Conservation (phyloP, 2,329 filamentous ascomycete genomes). For the Capronia coronata region DNA sequence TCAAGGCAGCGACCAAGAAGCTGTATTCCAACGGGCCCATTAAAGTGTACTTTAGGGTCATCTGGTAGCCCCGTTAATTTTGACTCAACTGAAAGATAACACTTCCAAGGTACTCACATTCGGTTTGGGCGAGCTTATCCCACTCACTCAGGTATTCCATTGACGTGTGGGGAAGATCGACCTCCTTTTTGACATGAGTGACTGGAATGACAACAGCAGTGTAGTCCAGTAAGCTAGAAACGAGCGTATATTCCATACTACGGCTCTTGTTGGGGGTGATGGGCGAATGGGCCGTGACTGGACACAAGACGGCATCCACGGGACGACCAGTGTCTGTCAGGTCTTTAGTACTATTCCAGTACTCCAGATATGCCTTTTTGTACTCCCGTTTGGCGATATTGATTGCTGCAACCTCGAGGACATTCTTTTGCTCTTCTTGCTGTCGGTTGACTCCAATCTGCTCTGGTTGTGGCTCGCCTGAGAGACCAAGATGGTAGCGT, state of each 20-base stretch:
- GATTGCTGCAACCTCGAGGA: background rate
- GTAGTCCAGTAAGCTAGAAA: background rate
- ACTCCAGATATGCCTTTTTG: background rate
- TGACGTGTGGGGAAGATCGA: too few relatives aligned
- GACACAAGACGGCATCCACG: background rate
- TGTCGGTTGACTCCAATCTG: background rate
- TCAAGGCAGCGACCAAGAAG: background rate
- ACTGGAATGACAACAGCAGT: background rate
- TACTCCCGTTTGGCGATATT: background rate
- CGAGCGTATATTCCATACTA: background rate
- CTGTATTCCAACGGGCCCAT: background rate
- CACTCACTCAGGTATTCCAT: background rate
- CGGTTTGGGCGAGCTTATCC: background rate
- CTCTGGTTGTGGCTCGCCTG: background rate
- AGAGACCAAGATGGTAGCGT: background rate
- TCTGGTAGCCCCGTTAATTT: background rate
- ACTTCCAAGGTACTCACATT: too few relatives aligned
- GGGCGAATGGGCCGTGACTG: background rate
- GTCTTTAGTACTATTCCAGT: background rate
- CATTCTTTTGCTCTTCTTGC: background rate
- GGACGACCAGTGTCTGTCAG: background rate
- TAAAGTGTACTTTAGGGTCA: background rate
- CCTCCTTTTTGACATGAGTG: background rate
- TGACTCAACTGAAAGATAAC: too few relatives aligned
- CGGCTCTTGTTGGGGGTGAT: background rate